Evolutionary conservation across 306 rosid genomes (phyloP), one percentile per base, ranked within the genome.

Genomic region (Medicago arabica): DNA sequence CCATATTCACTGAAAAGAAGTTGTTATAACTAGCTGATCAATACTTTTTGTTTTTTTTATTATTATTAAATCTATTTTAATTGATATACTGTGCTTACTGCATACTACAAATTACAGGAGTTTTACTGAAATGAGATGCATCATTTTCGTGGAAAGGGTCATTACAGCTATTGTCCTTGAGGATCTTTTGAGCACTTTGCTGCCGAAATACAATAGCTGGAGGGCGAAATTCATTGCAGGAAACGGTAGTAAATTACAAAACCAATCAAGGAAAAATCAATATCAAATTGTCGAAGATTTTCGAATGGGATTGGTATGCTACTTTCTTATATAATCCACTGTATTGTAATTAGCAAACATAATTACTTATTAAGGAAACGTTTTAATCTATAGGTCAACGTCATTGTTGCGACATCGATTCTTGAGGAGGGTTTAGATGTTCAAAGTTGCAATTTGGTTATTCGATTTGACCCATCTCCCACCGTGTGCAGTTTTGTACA

Each of bases 401-500:
- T 94, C 72, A 84, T 94, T 80, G 96, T 94, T 77, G 97, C 98
- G 75, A 94, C 97, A 17, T 91, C 98, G 55, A 91, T 91, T 85
- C 97, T 93, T 41, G 94, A 93, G 80, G 97, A 93, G 81, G 98
- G 98, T 39, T 77, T 88, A 74, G 97, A 93, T 75, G 91, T 91
- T 51, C 94, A 91, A 78, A 88, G 90, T 69, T 93, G 97, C 87
- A 91, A 93, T 67, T 75, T 91, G 83, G 96, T 91, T n/a, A 75
- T 89, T 57, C 85, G 97, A 86, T 93, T 93, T 81, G 98, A 93
- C 82, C 97, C 97, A 2, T 86, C 79, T 59, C 78, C 85, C 72
- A 93, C 94, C n/a, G 91, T 93, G 8, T 86, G 91, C 77, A 91
- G 98, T 83, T 91, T 91, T 82, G 91, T 93, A 75, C 98, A 91